Evolutionary conservation across 257 asterid species (phyloP).

Genomic region (Henckelia pumila): DNA sequence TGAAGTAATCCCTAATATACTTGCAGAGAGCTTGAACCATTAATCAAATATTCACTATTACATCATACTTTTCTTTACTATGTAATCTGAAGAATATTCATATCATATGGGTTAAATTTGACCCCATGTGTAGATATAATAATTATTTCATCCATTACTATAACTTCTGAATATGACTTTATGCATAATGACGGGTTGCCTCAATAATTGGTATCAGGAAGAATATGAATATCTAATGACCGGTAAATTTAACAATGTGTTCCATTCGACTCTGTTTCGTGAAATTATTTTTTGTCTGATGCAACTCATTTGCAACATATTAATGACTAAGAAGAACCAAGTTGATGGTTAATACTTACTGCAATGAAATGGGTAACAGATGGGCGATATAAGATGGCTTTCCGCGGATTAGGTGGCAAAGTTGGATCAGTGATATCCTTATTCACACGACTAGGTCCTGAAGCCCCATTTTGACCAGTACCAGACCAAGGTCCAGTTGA

Average conservation of each 20-base stretch:
- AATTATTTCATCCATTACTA: constrained; percentile 1
- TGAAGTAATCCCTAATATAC: constrained; percentile 7
- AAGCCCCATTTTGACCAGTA: constrained; percentile 72
- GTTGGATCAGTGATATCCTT: constrained; percentile 93
- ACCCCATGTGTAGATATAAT: constrained; percentile 6
- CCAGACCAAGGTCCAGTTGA: constrained; percentile 56
- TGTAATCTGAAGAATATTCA: neutral
- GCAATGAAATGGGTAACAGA: constrained; percentile 85
- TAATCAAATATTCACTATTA: neutral
- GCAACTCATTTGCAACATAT: constrained; percentile 18
- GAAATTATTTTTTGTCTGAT: constrained; percentile 16
- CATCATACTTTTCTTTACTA: neutral
- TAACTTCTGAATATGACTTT: neutral
- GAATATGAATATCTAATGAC: neutral
- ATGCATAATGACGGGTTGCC: constrained; percentile 4
- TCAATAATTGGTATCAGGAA: constrained; percentile 9
- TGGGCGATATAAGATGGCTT: constrained; percentile 85
- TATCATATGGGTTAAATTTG: neutral
- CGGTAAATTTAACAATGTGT: neutral
- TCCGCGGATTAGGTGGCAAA: constrained; percentile 86
- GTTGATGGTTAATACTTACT: constrained; percentile 49
- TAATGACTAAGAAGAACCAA: constrained; percentile 21
- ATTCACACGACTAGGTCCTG: constrained; percentile 67
- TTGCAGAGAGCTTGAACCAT: neutral
- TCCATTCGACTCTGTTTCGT: constrained; percentile 8